Evolutionary conservation across 345 rosid genomes (phyloP).

Genomic region (Aethionema arabicum): DNA sequence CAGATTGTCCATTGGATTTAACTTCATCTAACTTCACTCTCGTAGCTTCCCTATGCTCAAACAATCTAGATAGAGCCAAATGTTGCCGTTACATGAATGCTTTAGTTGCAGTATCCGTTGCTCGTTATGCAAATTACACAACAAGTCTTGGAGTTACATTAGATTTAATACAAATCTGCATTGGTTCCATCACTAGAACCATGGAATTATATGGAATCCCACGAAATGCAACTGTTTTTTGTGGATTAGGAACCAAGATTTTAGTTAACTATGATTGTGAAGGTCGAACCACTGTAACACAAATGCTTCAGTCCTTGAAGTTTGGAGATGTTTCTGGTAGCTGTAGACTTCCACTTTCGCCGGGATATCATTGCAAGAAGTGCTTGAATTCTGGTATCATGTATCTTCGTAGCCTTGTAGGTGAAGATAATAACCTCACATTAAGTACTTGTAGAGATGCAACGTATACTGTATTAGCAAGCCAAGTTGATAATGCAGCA

Average conservation of each 20-base stretch:
- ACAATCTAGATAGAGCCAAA: slow-evolving; percentile 56
- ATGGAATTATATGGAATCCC: slow-evolving; percentile 82
- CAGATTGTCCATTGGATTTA: slow-evolving; percentile 90
- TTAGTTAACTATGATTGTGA: slow-evolving; percentile 68
- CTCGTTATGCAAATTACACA: slow-evolving; percentile 75
- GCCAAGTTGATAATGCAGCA: slow-evolving; percentile 62
- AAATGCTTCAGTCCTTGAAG: slow-evolving; percentile 72
- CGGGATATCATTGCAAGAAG: slow-evolving; percentile 55
- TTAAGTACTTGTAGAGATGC: slow-evolving; percentile 92
- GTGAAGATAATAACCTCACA: slow-evolving; percentile 56
- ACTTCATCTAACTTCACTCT: slow-evolving; percentile 69
- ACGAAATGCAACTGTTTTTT: slow-evolving; percentile 65
- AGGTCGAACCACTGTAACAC: slow-evolving; percentile 68
- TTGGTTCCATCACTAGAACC: slow-evolving; percentile 62
- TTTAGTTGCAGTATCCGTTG: slow-evolving; percentile 65
- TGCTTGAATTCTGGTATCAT: slow-evolving; percentile 77
- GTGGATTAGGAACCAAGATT: slow-evolving; percentile 87
- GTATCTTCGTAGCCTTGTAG: slow-evolving; percentile 67
- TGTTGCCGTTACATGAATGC: slow-evolving; percentile 97
- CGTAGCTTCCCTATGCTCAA: slow-evolving; percentile 74
- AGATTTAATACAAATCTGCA: slow-evolving; percentile 53
- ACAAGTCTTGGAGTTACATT: slow-evolving; percentile 63
- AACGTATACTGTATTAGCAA: slow-evolving; percentile 68
- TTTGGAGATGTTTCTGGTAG: slow-evolving; percentile 57
- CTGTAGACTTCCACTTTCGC: slow-evolving; percentile 60